Evolutionary conservation across 192 early-diverging fungal species (phyloP).

Genomic region (Piromyces sp.): DNA sequence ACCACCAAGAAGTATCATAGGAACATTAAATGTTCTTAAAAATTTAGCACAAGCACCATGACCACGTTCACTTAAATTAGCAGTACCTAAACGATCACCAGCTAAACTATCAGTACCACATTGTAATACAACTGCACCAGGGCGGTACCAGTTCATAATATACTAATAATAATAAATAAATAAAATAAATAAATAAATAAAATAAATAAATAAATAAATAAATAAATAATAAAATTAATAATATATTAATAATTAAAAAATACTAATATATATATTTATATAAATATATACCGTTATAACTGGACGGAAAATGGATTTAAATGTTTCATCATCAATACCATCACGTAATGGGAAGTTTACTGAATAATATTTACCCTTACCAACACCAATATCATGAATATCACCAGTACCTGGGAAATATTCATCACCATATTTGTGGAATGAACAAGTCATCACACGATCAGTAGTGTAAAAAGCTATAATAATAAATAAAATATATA

Average conservation of each 20-base stretch:
- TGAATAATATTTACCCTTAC: constrained; percentile 76
- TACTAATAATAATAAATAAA: no score
- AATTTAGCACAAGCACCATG: constrained; percentile 83
- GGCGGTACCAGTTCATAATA: constrained; percentile 85
- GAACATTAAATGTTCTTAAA: constrained; percentile 80
- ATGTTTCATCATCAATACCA: constrained; percentile 82
- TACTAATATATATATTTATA: background rate
- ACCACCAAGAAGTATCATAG: constrained; percentile 81
- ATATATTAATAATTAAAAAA: no score
- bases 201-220: no score
- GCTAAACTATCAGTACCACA: constrained; percentile 94
- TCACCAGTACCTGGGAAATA: constrained; percentile 97
- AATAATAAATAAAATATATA: no score
- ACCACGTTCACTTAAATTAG: constrained; percentile 71
- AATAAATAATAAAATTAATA: no score
- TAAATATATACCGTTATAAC: constrained; percentile 5
- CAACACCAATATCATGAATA: constrained; percentile 77
- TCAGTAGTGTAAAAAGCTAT: constrained; percentile 81
- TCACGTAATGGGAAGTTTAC: constrained; percentile 92
- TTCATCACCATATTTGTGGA: constrained; percentile 85
- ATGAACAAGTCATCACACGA: constrained; percentile 86
- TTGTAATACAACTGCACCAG: constrained; percentile 82
- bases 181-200: no score
- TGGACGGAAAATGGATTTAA: constrained; percentile 31
- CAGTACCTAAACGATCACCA: constrained; percentile 84